phyloP scores from a whole-genome alignment of 345 rosid genomes.

The Laguncularia racemosa region DNA sequence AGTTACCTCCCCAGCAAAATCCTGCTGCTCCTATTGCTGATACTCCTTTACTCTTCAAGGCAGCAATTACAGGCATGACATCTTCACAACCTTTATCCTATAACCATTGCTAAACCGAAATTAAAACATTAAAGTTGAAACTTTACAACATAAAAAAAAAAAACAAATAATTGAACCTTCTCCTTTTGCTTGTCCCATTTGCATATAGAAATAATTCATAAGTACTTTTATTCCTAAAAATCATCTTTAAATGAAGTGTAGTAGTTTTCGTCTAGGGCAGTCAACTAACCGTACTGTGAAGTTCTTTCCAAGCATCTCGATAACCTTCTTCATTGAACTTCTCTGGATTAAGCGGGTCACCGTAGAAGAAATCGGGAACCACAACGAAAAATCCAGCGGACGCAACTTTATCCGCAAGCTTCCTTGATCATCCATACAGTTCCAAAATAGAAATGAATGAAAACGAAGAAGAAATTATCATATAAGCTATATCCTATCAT shows the following conservation, averaged over 20 bases:
- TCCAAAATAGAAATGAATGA: not conserved
- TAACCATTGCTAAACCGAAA: not conserved
- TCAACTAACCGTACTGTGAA: slow-evolving; percentile 12
- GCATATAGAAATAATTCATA: no score
- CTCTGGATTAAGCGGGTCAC: slow-evolving; percentile 6
- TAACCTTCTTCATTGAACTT: slow-evolving; percentile 3
- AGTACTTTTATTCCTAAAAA: no score
- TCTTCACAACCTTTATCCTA: slow-evolving; percentile 40
- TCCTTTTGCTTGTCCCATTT: no score
- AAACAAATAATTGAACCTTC: not conserved
- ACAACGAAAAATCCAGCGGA: slow-evolving; percentile 23
- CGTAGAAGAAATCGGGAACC: slow-evolving; percentile 19
- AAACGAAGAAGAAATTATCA: not conserved
- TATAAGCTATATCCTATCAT: not conserved
- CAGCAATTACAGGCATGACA: slow-evolving; percentile 25
- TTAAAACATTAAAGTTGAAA: no score
- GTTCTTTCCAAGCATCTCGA: slow-evolving; percentile 12
- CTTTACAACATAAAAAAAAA: not conserved
- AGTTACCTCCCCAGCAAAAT: slow-evolving; percentile 40
- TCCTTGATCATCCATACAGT: slow-evolving; percentile 12
- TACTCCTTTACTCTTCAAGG: slow-evolving; percentile 22
- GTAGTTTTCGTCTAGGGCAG: not conserved
- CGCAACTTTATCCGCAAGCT: slow-evolving; percentile 32
- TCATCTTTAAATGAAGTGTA: no score
- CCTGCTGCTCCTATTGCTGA: slow-evolving; percentile 33